phyloP scores from a whole-genome alignment of 176 grass and related monocot species.

The Rhynchospora breviuscula region DNA sequence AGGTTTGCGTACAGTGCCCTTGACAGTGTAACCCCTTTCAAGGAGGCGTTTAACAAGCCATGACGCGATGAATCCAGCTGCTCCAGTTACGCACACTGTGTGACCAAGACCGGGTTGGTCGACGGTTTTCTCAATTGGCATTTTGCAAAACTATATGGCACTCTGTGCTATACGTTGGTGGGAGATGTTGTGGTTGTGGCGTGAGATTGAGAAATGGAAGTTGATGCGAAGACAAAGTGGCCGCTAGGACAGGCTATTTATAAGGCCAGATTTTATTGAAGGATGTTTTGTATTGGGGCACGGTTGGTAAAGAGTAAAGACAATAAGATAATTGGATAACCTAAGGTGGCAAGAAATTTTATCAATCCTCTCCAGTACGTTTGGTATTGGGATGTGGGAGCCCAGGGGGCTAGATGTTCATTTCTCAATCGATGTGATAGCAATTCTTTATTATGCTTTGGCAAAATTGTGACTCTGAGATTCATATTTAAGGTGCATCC shows the following conservation, averaged over 20 bases:
- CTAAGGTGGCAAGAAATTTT: neutral
- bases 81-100: constrained; percentile 80
- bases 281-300: neutral
- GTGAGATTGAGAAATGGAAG: neutral
- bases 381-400: neutral
- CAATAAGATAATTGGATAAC: neutral
- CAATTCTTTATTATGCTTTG: neutral
- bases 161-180: neutral
- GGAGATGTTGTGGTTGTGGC: neutral
- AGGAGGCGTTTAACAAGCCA: constrained; percentile 92
- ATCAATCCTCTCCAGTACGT: neutral
- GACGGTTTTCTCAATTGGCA: neutral
- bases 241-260: neutral
- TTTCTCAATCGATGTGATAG: neutral
- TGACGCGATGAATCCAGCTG: constrained; percentile 90
- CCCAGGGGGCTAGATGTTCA: neutral
- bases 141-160: neutral
- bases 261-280: neutral
- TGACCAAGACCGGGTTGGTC: constrained; percentile 22
- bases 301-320: neutral
- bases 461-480: too few relatives aligned
- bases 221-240: constrained; percentile 5
- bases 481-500: too few relatives aligned
- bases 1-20: constrained; percentile 67
- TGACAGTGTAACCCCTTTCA: constrained; percentile 64